These are phyloP conservation scores for Achaetomium macrosporum DNA, from an alignment of 2,329 filamentous ascomycete genomes.

Conservation along the genomic window DNA sequence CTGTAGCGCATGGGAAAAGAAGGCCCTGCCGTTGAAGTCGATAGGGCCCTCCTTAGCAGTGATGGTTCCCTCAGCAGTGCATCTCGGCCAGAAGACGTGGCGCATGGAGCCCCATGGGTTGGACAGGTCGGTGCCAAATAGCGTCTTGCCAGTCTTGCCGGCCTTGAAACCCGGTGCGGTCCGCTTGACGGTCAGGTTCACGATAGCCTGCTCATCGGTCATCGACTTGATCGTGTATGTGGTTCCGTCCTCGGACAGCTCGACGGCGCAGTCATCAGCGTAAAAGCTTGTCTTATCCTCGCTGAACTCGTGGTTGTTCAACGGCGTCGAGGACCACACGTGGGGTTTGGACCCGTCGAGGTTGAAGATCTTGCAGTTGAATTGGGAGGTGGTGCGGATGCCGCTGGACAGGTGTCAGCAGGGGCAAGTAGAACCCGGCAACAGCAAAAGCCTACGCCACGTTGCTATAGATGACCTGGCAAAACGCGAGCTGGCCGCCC, in stretches of 20 bases:
- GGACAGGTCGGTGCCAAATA: slow-evolving; percentile 77
- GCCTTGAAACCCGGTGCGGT: slow-evolving; percentile 74
- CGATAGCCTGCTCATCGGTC: slow-evolving; percentile 70
- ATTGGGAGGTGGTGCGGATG: slow-evolving; percentile 84
- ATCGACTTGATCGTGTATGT: slow-evolving; percentile 87
- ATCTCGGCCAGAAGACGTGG: slow-evolving; percentile 92
- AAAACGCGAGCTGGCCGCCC: slow-evolving; percentile 67
- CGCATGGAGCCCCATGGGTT: slow-evolving; percentile 90
- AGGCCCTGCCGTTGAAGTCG: slow-evolving; percentile 71
- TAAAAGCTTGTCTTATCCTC: slow-evolving; percentile 78
- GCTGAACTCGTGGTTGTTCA: slow-evolving; percentile 76
- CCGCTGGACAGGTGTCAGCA: slow-evolving; percentile 51
- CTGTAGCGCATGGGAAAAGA: slow-evolving; percentile 82
- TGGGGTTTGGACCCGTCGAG: slow-evolving; percentile 64
- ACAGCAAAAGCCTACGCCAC: slow-evolving; percentile 62
- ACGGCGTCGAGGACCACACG: slow-evolving; percentile 76
- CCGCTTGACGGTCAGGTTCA: slow-evolving; percentile 78
- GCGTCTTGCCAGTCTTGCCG: slow-evolving; percentile 76
- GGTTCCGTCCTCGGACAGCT: slow-evolving; percentile 77
- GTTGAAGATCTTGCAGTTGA: slow-evolving; percentile 90
- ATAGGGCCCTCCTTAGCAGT: slow-evolving; percentile 75
- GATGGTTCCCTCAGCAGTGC: slow-evolving; percentile 74
- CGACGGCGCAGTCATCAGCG: slow-evolving; percentile 77
- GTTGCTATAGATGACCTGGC: slow-evolving; percentile 96
- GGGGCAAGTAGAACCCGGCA: slow-evolving; percentile 1